Percentiles rank a stretch among this genome's conserved stretches.
phyloP scores from a whole-genome alignment of 257 asterid genomes.

The Petrea volubilis region DNA sequence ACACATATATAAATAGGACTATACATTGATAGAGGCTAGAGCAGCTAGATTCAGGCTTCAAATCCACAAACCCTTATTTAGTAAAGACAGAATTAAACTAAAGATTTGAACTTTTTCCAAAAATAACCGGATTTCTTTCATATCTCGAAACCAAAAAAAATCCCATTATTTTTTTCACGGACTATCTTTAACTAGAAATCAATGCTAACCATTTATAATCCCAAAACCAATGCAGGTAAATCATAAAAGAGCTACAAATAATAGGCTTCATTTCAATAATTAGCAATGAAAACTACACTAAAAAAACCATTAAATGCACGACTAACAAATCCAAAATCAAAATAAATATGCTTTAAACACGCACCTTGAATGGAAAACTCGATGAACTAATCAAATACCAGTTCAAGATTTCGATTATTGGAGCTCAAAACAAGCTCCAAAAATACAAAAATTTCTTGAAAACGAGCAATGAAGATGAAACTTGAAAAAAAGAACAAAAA shows the following conservation, averaged over 20 bases:
- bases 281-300: background rate
- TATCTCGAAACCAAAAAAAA: background rate
- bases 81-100: background rate
- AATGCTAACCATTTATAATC: background rate
- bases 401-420: background rate
- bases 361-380: slow-evolving; percentile 1
- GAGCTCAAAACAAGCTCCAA: slow-evolving; percentile 8
- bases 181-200: background rate
- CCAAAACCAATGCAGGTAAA: background rate
- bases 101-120: background rate
- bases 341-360: background rate
- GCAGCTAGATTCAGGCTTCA: background rate
- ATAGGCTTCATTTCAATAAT: background rate
- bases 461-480: background rate
- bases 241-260: background rate
- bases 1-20: background rate
- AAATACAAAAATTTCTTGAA: background rate
- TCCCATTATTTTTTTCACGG: background rate
- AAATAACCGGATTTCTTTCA: background rate
- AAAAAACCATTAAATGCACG: background rate
- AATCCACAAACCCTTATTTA: background rate
- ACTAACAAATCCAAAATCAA: background rate
- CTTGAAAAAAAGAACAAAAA: too few species aligned
- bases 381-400: slow-evolving; percentile 3
- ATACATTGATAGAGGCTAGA: too few species aligned